Evolutionary conservation across 129 eudicot genomes (phyloP).

Genomic region (Calendula officinalis): DNA sequence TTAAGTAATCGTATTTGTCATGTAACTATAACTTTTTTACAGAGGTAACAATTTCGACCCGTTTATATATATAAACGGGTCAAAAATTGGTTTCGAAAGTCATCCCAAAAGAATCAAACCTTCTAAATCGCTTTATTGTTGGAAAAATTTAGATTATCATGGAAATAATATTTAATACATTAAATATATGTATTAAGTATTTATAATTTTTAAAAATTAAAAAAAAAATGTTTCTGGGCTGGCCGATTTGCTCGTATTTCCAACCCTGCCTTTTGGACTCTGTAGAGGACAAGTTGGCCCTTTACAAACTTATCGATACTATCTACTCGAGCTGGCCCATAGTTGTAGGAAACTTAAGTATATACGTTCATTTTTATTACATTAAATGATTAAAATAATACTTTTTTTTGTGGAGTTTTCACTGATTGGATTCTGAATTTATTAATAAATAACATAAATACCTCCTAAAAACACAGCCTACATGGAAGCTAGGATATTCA

Average conservation of each 20-base stretch:
- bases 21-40: constrained; percentile 4
- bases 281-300: background rate
- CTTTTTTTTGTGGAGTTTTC: background rate
- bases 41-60: background rate
- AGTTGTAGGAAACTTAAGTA: constrained; percentile 7
- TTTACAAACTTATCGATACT: background rate
- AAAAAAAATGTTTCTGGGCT: no score
- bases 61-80: background rate
- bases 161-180: background rate
- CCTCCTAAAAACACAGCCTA: background rate
- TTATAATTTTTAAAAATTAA: no score
- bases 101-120: background rate
- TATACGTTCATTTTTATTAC: background rate
- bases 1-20: constrained; percentile 32
- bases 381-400: background rate
- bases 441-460: background rate
- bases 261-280: background rate
- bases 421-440: background rate
- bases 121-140: background rate
- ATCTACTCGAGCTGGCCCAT: background rate
- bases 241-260: background rate
- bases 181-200: no score
- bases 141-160: no score
- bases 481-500: no score
- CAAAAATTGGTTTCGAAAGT: background rate